A percentile compares a stretch with the other conserved stretches of the same genome.
These are phyloP conservation scores for Yamadazyma sp. DNA, from an alignment of 805 yeast genomes.

Conservation along the genomic window DNA sequence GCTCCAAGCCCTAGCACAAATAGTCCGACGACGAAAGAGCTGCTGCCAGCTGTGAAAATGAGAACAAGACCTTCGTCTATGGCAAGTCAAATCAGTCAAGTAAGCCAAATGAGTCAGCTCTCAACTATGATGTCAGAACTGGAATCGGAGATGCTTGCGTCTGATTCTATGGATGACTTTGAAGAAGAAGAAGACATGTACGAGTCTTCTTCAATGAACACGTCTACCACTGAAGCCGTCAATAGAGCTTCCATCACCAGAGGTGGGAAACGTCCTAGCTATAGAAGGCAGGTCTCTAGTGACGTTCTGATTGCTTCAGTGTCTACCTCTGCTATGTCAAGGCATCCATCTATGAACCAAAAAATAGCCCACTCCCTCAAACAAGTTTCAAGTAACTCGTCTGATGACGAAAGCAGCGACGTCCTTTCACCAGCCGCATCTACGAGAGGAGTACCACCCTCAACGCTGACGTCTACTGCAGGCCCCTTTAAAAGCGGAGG, in stretches of 20 bases:
- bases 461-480: not conserved
- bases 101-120: conserved; percentile 41
- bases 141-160: conserved; percentile 39
- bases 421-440: conserved; percentile 8
- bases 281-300: conserved; percentile 32
- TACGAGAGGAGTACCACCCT: not conserved
- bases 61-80: conserved; percentile 2
- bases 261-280: conserved; percentile 27
- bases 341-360: conserved; percentile 11
- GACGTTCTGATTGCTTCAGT: conserved; percentile 37
- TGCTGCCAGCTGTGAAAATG: not conserved
- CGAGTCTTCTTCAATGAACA: conserved; percentile 39
- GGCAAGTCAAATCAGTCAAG: conserved; percentile 38
- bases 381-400: conserved; percentile 38
- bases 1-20: conserved; percentile 3
- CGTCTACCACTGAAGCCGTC: conserved; percentile 20
- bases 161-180: conserved; percentile 39
- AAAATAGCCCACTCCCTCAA: conserved; percentile 28
- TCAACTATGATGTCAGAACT: conserved; percentile 44
- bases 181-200: conserved; percentile 33
- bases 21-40: not conserved
- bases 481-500: not conserved
- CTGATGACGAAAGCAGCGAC: conserved; percentile 32
- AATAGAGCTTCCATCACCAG: conserved; percentile 2
- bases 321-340: conserved; percentile 24